A percentile compares a stretch with the other conserved stretches of the same genome.
Evolutionary conservation across 805 yeast genomes (phyloP).

Genomic region (Wickerhamia fluorescens): DNA sequence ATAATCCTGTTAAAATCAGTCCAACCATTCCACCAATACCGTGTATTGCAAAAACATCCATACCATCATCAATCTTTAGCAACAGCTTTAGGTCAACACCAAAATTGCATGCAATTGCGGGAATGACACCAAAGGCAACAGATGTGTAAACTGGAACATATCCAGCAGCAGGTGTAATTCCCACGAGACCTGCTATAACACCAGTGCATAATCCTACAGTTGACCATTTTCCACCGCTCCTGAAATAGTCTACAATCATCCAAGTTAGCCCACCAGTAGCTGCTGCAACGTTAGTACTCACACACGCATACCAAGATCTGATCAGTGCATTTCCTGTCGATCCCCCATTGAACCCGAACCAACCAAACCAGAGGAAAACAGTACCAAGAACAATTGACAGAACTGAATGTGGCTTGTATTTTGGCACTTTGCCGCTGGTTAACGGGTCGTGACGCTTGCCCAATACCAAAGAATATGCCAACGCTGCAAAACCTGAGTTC

Average conservation of each 20-base stretch:
- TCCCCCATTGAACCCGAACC: slow-evolving; percentile 99
- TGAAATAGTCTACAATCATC: slow-evolving; percentile 84
- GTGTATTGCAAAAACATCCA: slow-evolving; percentile 90
- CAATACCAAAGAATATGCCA: slow-evolving; percentile 84
- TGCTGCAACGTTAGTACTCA: slow-evolving; percentile 92
- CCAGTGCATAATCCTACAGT: slow-evolving; percentile 94
- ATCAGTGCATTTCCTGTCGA: slow-evolving; percentile 90
- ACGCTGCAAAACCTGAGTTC: slow-evolving; percentile 89
- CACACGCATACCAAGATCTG: slow-evolving; percentile 91
- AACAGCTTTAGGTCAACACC: slow-evolving; percentile 74
- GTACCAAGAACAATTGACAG: slow-evolving; percentile 89
- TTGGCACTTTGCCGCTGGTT: slow-evolving; percentile 64
- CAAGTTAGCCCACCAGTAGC: slow-evolving; percentile 89
- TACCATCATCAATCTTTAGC: slow-evolving; percentile 83
- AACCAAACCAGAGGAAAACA: slow-evolving; percentile 93
- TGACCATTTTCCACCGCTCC: slow-evolving; percentile 87
- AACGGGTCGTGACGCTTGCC: slow-evolving; percentile 89
- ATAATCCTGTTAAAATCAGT: slow-evolving; percentile 78
- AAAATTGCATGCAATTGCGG: slow-evolving; percentile 73
- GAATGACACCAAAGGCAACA: slow-evolving; percentile 72
- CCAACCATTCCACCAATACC: slow-evolving; percentile 92
- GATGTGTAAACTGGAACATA: slow-evolving; percentile 89
- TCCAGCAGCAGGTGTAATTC: slow-evolving; percentile 96
- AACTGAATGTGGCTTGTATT: slow-evolving; percentile 91
- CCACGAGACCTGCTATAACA: slow-evolving; percentile 87